phyloP scores from a whole-genome alignment of 2,329 filamentous ascomycete species.

The Byssothecium circinans region DNA sequence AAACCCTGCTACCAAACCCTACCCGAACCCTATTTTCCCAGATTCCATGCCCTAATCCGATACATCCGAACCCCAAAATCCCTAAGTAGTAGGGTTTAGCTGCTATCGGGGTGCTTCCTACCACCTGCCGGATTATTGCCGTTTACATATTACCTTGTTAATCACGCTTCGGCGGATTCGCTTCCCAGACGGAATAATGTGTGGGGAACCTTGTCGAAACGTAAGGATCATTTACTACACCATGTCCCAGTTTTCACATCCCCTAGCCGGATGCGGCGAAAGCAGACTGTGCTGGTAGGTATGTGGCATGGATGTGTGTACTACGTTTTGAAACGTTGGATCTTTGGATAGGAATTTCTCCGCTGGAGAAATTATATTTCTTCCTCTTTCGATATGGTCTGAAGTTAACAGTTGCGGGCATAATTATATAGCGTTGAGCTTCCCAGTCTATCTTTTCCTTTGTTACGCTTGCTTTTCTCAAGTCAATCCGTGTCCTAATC shows the following conservation, averaged over 20 bases:
- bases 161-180: slow-evolving; percentile 24
- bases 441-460: not conserved
- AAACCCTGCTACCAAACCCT: no score
- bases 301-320: not conserved
- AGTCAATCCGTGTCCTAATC: not conserved
- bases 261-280: not conserved
- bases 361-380: not conserved
- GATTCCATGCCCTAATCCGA: no score
- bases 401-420: not conserved
- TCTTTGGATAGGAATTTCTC: not conserved
- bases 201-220: slow-evolving; percentile 9
- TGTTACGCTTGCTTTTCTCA: not conserved
- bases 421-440: not conserved
- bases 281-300: not conserved
- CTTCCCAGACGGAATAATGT: slow-evolving; percentile 12
- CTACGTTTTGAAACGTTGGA: slow-evolving; percentile 3
- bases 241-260: not conserved
- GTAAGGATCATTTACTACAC: not conserved
- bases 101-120: no score
- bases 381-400: not conserved
- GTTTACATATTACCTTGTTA: slow-evolving; percentile 19
- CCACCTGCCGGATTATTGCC: no score
- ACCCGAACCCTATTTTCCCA: no score
- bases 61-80: no score
- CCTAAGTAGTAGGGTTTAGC: no score